These are phyloP conservation scores for Daldinia concentrica DNA, from an alignment of 495 filamentous ascomycete genomes.

Conservation along the genomic window DNA sequence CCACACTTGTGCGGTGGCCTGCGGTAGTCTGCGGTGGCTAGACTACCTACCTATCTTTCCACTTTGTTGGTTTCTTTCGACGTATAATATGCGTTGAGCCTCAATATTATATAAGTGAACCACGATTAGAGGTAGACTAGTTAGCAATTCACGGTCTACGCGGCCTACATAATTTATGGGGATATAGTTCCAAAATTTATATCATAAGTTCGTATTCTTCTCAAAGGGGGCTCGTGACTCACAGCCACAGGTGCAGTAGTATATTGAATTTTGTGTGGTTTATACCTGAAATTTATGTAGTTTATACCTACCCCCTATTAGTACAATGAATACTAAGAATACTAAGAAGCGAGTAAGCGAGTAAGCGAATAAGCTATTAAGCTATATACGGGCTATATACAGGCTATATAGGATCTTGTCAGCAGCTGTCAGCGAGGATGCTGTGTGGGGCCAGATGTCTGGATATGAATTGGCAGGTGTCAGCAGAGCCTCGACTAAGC, in stretches of 20 bases:
- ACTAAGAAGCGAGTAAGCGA: too few species aligned
- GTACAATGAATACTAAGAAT: not conserved
- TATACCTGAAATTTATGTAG: constrained; percentile 4
- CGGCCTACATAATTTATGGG: constrained; percentile 32
- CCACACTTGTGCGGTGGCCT: constrained; percentile 21
- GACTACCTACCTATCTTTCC: constrained; percentile 6
- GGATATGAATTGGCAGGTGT: constrained; percentile 31
- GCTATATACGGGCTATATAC: not conserved
- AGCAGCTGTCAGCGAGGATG: constrained; percentile 28
- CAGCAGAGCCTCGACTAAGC: constrained; percentile 24
- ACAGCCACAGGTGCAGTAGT: constrained; percentile 10
- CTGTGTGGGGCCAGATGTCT: constrained; percentile 32
- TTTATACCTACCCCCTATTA: constrained; percentile 33
- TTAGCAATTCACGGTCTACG: constrained; percentile 27
- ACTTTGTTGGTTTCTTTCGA: constrained; percentile 1
- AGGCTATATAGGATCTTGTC: constrained; percentile 9
- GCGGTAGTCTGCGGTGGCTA: not conserved
- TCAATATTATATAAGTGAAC: constrained; percentile 15
- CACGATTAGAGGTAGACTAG: constrained; percentile 1
- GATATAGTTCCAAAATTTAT: constrained; percentile 25
- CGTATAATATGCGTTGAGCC: constrained; percentile 19
- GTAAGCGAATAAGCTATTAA: not conserved
- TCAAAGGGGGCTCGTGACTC: not conserved
- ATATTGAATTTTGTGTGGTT: constrained; percentile 3
- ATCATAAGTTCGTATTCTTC: constrained; percentile 22